These are phyloP conservation scores for Mucor piriformis DNA, from an alignment of 371 early-diverging fungal genomes.

Conservation along the genomic window DNA sequence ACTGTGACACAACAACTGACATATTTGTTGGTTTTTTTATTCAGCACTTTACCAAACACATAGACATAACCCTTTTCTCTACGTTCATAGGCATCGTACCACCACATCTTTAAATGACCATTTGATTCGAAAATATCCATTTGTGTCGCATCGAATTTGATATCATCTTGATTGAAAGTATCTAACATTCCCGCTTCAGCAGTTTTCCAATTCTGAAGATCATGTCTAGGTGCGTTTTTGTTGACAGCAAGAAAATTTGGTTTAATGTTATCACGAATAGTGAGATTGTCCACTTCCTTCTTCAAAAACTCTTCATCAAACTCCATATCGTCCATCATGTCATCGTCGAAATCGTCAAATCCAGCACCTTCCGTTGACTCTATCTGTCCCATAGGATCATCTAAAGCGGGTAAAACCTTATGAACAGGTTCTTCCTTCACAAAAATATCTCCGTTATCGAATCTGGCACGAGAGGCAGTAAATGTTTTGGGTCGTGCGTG, in stretches of 20 bases:
- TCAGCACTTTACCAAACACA: slow-evolving; percentile 85
- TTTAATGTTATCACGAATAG: not conserved
- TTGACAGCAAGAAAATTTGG: slow-evolving; percentile 10
- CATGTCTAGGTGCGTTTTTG: slow-evolving; percentile 5
- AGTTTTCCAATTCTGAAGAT: slow-evolving; percentile 35
- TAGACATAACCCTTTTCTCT: slow-evolving; percentile 79
- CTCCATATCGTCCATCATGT: slow-evolving; percentile 25
- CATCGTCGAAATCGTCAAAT: not conserved
- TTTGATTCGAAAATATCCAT: slow-evolving; percentile 60
- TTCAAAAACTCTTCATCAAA: slow-evolving; percentile 11
- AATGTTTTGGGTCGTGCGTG: slow-evolving; percentile 3
- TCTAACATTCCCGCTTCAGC: slow-evolving; percentile 28
- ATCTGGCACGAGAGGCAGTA: not conserved
- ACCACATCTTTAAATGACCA: slow-evolving; percentile 76
- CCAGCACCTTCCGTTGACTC: too few relatives aligned
- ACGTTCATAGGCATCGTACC: slow-evolving; percentile 93
- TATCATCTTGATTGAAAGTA: slow-evolving; percentile 20
- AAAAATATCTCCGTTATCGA: not conserved
- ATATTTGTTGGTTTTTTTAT: slow-evolving; percentile 52
- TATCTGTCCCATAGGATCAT: slow-evolving; percentile 1
- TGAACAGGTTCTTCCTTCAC: not conserved
- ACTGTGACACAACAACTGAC: slow-evolving; percentile 88
- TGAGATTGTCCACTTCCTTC: slow-evolving; percentile 16
- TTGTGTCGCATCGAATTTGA: slow-evolving; percentile 20
- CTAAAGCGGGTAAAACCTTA: not conserved